Conservation (phyloP, 106 monocot species). For the Triglochin maritima region DNA sequence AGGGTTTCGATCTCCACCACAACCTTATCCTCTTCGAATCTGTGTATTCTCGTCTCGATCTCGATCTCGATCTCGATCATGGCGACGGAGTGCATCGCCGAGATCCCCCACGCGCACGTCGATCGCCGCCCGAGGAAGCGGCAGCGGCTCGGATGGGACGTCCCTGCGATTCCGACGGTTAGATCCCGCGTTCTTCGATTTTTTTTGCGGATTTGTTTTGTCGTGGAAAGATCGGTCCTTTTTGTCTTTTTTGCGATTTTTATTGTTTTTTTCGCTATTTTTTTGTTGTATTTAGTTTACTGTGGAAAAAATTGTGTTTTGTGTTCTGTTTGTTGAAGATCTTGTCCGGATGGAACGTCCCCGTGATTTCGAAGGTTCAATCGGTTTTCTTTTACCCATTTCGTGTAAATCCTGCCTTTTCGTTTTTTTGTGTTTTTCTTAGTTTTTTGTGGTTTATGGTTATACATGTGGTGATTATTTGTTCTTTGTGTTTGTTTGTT, state of each 20-base stretch:
- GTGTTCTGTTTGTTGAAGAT: too few species aligned
- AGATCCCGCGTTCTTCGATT: background rate
- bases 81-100: slow-evolving; percentile 38
- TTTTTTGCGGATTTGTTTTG: background rate
- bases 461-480: too few species aligned
- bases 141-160: slow-evolving; percentile 60
- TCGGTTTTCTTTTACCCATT: background rate
- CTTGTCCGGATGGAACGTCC: too few species aligned
- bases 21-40: too few species aligned
- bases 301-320: too few species aligned
- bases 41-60: too few species aligned
- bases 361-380: background rate
- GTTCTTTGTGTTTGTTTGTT: too few species aligned
- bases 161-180: slow-evolving; percentile 42
- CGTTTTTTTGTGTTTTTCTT: too few species aligned
- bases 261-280: background rate
- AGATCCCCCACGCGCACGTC: slow-evolving; percentile 41
- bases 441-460: too few species aligned
- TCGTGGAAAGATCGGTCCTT: background rate
- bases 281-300: background rate
- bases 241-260: background rate
- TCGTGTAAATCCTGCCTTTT: too few species aligned
- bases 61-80: background rate
- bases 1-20: too few species aligned
- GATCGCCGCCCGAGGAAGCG: slow-evolving; percentile 69